Conservation (phyloP, 805 yeast genomes). For the Kuraishia borneana region DNA sequence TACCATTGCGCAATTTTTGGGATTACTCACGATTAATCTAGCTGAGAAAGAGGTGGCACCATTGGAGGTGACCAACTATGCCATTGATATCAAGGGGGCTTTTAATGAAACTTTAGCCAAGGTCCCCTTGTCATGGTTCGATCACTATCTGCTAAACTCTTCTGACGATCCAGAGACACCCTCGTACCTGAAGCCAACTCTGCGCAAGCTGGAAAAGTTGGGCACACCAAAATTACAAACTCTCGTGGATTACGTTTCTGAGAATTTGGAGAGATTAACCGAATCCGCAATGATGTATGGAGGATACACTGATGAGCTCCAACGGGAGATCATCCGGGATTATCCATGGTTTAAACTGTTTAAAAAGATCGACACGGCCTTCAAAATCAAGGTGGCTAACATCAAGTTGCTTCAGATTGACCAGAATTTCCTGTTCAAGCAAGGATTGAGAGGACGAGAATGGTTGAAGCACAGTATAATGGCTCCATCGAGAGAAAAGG, state of each 20-base stretch:
- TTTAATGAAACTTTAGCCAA: conserved; percentile 16
- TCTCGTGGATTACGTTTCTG: conserved; percentile 4
- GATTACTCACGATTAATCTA: conserved; percentile 40
- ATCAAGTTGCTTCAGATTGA: conserved; percentile 43
- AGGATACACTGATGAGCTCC: conserved; percentile 30
- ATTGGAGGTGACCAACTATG: conserved; percentile 36
- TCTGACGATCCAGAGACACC: conserved; percentile 2
- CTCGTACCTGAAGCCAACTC: neutral
- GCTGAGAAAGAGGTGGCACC: conserved; percentile 41
- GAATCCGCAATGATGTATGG: conserved; percentile 33
- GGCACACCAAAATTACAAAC: conserved; percentile 2
- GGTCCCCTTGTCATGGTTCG: conserved; percentile 21
- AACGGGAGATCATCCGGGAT: conserved; percentile 43
- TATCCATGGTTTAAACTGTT: conserved; percentile 68
- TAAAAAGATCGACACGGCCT: conserved; percentile 47
- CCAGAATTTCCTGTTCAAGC: conserved; percentile 34
- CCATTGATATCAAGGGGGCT: conserved; percentile 26
- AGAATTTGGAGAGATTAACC: conserved; percentile 8
- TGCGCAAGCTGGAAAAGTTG: neutral
- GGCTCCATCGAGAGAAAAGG: conserved; percentile 46
- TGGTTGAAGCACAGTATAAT: conserved; percentile 59
- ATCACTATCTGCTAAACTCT: conserved; percentile 5
- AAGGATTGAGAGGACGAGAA: conserved; percentile 35
- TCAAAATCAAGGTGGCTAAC: conserved; percentile 44
- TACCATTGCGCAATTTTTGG: conserved; percentile 46